These are phyloP conservation scores for Fusarium longipes DNA, from an alignment of 2,329 filamentous ascomycete species.

Conservation along the genomic window DNA sequence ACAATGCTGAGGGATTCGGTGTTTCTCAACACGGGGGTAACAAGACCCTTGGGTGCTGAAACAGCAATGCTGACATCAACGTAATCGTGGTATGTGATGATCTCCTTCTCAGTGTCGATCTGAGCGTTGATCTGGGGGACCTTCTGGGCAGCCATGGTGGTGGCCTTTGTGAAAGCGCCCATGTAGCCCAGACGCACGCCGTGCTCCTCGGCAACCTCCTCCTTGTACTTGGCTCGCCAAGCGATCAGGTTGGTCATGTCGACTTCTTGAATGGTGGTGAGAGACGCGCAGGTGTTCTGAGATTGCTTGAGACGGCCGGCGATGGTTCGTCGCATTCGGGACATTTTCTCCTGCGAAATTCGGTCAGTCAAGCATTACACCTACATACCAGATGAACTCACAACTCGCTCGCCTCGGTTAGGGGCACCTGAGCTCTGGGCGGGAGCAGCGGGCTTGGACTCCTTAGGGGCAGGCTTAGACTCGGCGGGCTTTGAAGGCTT, in stretches of 20 bases:
- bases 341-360: conserved; percentile 53
- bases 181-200: conserved; percentile 71
- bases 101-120: conserved; percentile 66
- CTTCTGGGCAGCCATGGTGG: conserved; percentile 73
- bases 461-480: conserved; percentile 35
- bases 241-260: conserved; percentile 74
- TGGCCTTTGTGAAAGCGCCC: conserved; percentile 80
- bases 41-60: conserved; percentile 75
- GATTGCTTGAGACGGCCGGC: conserved; percentile 75
- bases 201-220: conserved; percentile 47
- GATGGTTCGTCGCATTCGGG: conserved; percentile 80
- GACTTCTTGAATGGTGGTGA: conserved; percentile 66
- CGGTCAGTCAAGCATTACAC: not conserved
- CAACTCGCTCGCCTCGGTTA: conserved; percentile 37
- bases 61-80: conserved; percentile 80
- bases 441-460: conserved; percentile 23
- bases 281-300: conserved; percentile 74
- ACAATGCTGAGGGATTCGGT: conserved; percentile 61
- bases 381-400: not conserved
- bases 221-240: conserved; percentile 73
- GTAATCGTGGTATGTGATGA: conserved; percentile 68
- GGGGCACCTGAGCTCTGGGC: conserved; percentile 17
- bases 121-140: conserved; percentile 78
- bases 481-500: conserved; percentile 33
- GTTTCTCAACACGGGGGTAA: conserved; percentile 80